Percentiles rank a stretch among this genome's conserved stretches.
Conservation (phyloP, 768 basidiomycete genomes). For the Neoboletus brunneissimus region DNA sequence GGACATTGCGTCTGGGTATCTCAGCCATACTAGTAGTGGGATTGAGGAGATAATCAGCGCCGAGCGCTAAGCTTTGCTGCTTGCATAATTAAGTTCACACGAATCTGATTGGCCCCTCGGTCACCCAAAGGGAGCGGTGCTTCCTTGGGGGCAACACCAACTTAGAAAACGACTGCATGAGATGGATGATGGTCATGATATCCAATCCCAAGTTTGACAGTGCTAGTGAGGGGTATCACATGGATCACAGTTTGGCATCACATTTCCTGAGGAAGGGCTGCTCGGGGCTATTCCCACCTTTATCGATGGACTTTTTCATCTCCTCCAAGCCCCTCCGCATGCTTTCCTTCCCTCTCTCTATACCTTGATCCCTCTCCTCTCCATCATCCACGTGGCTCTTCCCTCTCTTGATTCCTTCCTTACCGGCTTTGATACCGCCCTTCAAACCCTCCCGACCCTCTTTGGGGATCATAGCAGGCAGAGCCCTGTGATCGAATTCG, state of each 20-base stretch:
- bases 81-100: too few species aligned
- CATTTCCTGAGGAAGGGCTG: slow-evolving; percentile 11
- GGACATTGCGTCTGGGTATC: too few species aligned
- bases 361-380: slow-evolving; percentile 2
- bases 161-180: too few species aligned
- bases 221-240: slow-evolving; percentile 11
- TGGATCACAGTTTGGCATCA: slow-evolving; percentile 24
- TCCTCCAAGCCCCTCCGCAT: slow-evolving; percentile 11
- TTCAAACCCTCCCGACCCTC: slow-evolving; percentile 2
- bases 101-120: too few species aligned
- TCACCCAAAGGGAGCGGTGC: too few species aligned
- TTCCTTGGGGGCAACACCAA: too few species aligned
- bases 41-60: too few species aligned
- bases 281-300: slow-evolving; percentile 13
- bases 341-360: slow-evolving; percentile 8
- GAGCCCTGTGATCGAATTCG: slow-evolving; percentile 2
- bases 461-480: slow-evolving; percentile 11
- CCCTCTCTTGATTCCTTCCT: slow-evolving; percentile 3
- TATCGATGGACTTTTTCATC: slow-evolving; percentile 3
- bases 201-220: background rate
- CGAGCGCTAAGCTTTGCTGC: too few species aligned
- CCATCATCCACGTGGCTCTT: background rate
- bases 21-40: too few species aligned
- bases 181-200: background rate
- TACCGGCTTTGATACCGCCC: background rate